Conservation (phyloP, 257 asterid species). For the Prunella vulgaris region DNA sequence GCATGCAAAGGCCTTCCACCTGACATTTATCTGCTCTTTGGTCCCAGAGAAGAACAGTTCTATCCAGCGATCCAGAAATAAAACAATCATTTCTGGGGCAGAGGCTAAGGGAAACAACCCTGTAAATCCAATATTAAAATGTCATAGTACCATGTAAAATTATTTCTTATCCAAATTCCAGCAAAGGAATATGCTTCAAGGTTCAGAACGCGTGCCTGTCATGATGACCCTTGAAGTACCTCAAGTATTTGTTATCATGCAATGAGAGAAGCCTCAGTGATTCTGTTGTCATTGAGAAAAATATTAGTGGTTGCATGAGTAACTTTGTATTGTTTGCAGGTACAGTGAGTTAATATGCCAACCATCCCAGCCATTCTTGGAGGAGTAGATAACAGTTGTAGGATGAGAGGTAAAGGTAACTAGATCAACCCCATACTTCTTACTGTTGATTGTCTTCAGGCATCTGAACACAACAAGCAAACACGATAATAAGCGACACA, state of each 20-base stretch:
- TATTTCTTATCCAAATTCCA: background rate
- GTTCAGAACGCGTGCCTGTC: constrained; percentile 61
- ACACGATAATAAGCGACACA: background rate
- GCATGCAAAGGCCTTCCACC: constrained; percentile 38
- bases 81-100: constrained; percentile 81
- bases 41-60: constrained; percentile 96
- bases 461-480: constrained; percentile 46
- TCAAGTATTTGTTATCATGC: constrained; percentile 94
- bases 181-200: constrained; percentile 9
- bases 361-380: constrained; percentile 99
- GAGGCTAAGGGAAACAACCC: constrained; percentile 90
- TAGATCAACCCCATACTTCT: constrained; percentile 92
- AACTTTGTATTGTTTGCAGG: constrained; percentile 11
- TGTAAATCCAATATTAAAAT: constrained; percentile 31
- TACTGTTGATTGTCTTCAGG: constrained; percentile 94
- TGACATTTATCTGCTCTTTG: constrained; percentile 98
- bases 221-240: constrained; percentile 98
- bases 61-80: constrained; percentile 89
- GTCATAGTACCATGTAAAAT: background rate
- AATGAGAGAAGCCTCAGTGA: constrained; percentile 94
- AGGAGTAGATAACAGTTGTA: constrained; percentile 91
- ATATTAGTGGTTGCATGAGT: constrained; percentile 10
- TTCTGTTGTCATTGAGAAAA: constrained; percentile 52
- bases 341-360: constrained; percentile 24
- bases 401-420: constrained; percentile 98